Percentiles rank a stretch among this genome's conserved stretches.
These are phyloP conservation scores for Pharnaceum exiguum DNA, from an alignment of 148 eudicot species.

Conservation along the genomic window DNA sequence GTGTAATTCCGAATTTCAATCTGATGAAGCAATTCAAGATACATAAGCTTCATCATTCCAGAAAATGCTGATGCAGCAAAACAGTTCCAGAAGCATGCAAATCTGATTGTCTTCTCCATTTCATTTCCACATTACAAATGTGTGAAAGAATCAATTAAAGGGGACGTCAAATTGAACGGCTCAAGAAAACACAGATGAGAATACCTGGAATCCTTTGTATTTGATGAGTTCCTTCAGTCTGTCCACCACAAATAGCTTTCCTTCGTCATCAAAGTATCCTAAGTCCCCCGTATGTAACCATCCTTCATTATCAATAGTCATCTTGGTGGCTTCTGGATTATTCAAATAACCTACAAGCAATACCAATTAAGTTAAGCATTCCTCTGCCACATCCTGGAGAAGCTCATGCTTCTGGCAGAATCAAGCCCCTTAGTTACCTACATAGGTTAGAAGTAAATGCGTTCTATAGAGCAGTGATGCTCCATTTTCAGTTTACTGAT, in stretches of 20 bases:
- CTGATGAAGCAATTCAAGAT: no score
- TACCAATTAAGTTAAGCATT: not conserved
- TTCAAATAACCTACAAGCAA: conserved; percentile 49
- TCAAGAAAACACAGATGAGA: not conserved
- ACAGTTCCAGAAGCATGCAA: no score
- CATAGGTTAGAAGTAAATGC: no score
- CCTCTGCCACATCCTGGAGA: not conserved
- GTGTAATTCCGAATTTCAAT: no score
- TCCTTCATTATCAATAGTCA: conserved; percentile 59
- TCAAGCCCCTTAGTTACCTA: not conserved
- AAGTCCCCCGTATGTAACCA: conserved; percentile 90
- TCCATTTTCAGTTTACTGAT: no score
- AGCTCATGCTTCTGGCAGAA: not conserved
- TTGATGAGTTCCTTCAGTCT: conserved; percentile 84
- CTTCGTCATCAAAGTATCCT: conserved; percentile 76
- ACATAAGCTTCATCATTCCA: no score
- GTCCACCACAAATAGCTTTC: conserved; percentile 70
- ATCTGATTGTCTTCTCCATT: no score
- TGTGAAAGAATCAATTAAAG: not conserved
- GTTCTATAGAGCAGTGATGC: no score
- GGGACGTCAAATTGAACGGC: not conserved
- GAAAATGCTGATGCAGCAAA: no score
- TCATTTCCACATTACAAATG: no score
- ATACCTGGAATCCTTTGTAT: conserved; percentile 78
- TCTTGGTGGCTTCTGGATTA: conserved; percentile 63